Conservation (phyloP, 805 yeast species). For the Suhomyces canberraensis region DNA sequence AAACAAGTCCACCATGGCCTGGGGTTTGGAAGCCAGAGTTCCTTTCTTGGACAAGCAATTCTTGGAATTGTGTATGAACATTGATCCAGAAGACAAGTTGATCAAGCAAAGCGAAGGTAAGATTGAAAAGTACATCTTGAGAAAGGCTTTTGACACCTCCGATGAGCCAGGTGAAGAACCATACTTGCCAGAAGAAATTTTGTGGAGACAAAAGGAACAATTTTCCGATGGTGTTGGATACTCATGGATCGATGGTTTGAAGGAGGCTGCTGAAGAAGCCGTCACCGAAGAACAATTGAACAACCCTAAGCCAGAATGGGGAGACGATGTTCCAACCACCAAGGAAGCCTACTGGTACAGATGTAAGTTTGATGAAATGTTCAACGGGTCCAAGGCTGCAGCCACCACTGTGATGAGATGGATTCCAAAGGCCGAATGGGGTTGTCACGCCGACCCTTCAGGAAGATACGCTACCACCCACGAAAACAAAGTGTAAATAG, state of each 20-base stretch:
- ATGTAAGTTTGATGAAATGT: conserved; percentile 89
- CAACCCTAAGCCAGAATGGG: conserved; percentile 94
- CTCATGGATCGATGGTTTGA: conserved; percentile 97
- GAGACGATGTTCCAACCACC: conserved; percentile 88
- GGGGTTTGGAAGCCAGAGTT: conserved; percentile 99
- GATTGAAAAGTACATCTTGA: conserved; percentile 92
- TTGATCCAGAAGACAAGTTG: conserved; percentile 88
- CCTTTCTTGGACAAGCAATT: conserved; percentile 96
- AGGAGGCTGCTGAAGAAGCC: conserved; percentile 86
- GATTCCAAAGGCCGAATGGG: conserved; percentile 99
- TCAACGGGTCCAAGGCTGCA: conserved; percentile 81
- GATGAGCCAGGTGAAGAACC: conserved; percentile 77
- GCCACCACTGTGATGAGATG: conserved; percentile 98
- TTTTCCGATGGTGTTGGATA: conserved; percentile 99
- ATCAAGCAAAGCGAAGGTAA: conserved; percentile 67
- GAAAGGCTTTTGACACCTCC: conserved; percentile 95
- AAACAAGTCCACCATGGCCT: conserved; percentile 98
- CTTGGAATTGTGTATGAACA: conserved; percentile 89
- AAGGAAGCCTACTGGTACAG: conserved; percentile 99
- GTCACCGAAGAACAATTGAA: conserved; percentile 89
- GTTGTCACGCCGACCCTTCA: conserved; percentile 97
- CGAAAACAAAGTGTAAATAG: conserved; percentile 46
- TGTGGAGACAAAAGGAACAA: conserved; percentile 99
- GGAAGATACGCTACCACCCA: conserved; percentile 95
- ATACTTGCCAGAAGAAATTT: conserved; percentile 92